Conservation (phyloP, 805 yeast genomes). For the Barnettozyma vustinii region DNA sequence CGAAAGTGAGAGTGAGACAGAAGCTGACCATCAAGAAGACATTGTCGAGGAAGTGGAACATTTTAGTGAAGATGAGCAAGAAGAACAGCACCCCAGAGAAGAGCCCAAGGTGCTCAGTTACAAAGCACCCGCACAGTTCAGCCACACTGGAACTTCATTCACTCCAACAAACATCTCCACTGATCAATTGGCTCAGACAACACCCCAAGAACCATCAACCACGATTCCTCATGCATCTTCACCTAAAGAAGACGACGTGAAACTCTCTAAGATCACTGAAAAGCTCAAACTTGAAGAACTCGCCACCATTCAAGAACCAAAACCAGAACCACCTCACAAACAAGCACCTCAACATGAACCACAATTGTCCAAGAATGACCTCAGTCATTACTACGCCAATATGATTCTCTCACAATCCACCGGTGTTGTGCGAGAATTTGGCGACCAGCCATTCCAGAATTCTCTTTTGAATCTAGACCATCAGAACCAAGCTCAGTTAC, state of each 20-base stretch:
- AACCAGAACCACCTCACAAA: constrained; percentile 3
- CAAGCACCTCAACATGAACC: constrained; percentile 3
- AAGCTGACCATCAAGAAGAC: constrained; percentile 9
- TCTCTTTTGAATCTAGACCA: constrained; percentile 19
- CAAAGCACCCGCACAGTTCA: constrained; percentile 22
- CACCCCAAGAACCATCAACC: constrained; percentile 5
- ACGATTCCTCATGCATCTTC: constrained; percentile 1
- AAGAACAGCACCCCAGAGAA: neutral
- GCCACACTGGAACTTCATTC: constrained; percentile 16
- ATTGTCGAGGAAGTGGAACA: constrained; percentile 21
- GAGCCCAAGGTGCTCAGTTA: constrained; percentile 13
- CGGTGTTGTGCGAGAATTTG: constrained; percentile 40
- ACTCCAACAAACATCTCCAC: neutral
- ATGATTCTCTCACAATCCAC: constrained; percentile 49
- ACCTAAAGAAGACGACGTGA: neutral
- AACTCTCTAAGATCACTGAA: constrained; percentile 5
- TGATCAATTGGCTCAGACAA: neutral
- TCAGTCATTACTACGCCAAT: constrained; percentile 32
- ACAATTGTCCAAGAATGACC: constrained; percentile 21
- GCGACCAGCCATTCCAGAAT: constrained; percentile 26
- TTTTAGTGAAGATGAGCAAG: constrained; percentile 18
- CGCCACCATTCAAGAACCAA: neutral
- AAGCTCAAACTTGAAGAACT: constrained; percentile 4
- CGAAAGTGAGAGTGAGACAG: constrained; percentile 9
- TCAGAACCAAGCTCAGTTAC: constrained; percentile 7